A percentile compares a stretch with the other conserved stretches of the same genome.
Evolutionary conservation across 306 rosid genomes (phyloP).

Genomic region (Chamaecrista fasciculata): DNA sequence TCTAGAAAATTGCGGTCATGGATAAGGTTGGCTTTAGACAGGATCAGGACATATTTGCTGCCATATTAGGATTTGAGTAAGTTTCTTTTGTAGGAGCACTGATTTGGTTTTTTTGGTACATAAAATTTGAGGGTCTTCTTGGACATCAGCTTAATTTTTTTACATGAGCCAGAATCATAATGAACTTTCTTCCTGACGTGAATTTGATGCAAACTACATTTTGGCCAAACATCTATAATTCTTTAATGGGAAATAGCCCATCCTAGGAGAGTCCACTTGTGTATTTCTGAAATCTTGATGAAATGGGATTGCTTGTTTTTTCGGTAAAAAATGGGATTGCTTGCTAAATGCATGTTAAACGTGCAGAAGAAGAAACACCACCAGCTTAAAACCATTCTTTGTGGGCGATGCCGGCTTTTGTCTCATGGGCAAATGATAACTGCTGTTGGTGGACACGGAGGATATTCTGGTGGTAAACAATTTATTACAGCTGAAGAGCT

Average conservation of each 20-base stretch:
- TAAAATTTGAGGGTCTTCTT: neutral
- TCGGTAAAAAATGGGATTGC: neutral
- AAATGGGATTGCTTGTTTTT: neutral
- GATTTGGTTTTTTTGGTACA: neutral
- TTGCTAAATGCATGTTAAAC: neutral
- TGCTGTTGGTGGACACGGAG: constrained; percentile 97
- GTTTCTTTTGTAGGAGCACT: neutral
- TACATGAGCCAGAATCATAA: neutral
- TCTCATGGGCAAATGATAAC: constrained; percentile 95
- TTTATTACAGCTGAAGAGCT: constrained; percentile 82
- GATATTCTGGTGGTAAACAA: constrained; percentile 81
- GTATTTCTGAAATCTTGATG: neutral
- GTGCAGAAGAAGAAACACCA: constrained; percentile 91
- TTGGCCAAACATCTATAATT: neutral
- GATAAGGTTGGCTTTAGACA: neutral
- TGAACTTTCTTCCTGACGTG: neutral
- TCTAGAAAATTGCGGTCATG: neutral
- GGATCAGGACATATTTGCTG: neutral
- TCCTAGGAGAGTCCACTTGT: neutral
- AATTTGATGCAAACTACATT: neutral
- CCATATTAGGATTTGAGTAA: neutral
- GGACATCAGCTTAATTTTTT: neutral
- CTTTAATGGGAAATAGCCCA: neutral
- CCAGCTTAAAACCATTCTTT: constrained; percentile 80
- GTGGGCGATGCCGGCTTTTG: constrained; percentile 76